A percentile compares a stretch with the other conserved stretches of the same genome.
phyloP scores from a whole-genome alignment of 2,329 filamentous ascomycete species.

The Paramyrothecium sp. region DNA sequence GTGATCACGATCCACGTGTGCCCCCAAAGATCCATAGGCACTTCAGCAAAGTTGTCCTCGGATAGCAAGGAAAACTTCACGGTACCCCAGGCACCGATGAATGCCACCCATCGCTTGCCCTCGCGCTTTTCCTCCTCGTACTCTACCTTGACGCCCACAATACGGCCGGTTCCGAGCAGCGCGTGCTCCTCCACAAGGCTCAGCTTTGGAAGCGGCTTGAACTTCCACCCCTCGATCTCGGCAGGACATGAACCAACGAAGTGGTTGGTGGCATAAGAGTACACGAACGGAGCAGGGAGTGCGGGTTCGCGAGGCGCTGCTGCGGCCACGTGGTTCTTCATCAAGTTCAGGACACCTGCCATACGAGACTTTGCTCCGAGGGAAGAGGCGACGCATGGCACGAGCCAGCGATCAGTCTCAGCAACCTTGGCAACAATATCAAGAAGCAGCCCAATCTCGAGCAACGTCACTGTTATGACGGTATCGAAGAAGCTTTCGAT shows the following conservation, averaged over 20 bases:
- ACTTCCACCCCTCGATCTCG: not conserved
- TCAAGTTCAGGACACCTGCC: not conserved
- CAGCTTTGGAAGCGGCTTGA: not conserved
- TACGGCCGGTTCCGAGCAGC: not conserved
- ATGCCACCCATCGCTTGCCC: not conserved
- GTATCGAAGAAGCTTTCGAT: not conserved
- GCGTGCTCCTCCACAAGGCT: not conserved
- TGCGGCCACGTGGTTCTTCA: not conserved
- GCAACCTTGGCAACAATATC: not conserved
- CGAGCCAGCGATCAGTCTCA: not conserved
- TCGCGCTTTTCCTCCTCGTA: not conserved
- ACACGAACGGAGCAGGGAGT: not conserved
- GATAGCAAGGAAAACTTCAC: not conserved
- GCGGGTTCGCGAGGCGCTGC: not conserved
- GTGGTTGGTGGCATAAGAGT: not conserved
- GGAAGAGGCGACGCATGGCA: not conserved
- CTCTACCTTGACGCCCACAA: not conserved
- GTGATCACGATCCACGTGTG: not conserved
- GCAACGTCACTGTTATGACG: not conserved
- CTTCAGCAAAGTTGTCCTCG: not conserved
- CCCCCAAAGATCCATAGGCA: not conserved
- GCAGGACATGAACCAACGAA: not conserved
- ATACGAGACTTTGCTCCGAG: not conserved
- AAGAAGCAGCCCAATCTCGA: not conserved
- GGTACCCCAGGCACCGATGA: not conserved